phyloP scores from a whole-genome alignment of 2,329 filamentous ascomycete genomes.

The Verticillium zaregamsianum region DNA sequence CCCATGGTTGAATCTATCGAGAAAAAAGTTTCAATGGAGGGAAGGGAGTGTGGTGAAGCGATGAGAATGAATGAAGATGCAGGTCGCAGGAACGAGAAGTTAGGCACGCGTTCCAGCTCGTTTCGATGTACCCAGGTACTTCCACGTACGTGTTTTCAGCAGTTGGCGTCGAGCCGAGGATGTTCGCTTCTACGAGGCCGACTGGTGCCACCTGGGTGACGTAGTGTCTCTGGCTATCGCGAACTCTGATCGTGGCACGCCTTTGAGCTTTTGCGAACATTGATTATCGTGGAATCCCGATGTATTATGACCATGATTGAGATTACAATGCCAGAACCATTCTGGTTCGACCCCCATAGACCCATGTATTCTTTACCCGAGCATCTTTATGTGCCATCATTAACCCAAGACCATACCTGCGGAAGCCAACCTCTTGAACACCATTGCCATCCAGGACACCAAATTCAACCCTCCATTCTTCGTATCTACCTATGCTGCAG shows the following conservation, averaged over 20 bases:
- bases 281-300: too few species aligned
- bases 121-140: neutral
- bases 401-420: too few species aligned
- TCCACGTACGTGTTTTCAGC: neutral
- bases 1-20: slow-evolving; percentile 16
- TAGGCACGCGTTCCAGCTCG: neutral
- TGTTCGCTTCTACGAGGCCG: neutral
- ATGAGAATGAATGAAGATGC: neutral
- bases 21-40: neutral
- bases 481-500: neutral
- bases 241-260: too few species aligned
- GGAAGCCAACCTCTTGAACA: too few species aligned
- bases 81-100: neutral
- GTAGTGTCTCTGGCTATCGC: neutral
- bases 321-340: too few species aligned
- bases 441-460: neutral
- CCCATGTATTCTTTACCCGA: too few species aligned
- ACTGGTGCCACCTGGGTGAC: neutral
- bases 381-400: too few species aligned
- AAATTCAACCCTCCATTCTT: neutral
- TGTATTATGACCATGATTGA: too few species aligned
- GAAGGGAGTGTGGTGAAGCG: neutral
- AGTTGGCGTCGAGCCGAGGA: neutral
- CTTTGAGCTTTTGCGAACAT: too few species aligned
- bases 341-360: too few species aligned